Percentiles rank a stretch among this genome's conserved stretches.
phyloP scores from a whole-genome alignment of 1,139 yeast genomes.

The Taiozyma onychis region DNA sequence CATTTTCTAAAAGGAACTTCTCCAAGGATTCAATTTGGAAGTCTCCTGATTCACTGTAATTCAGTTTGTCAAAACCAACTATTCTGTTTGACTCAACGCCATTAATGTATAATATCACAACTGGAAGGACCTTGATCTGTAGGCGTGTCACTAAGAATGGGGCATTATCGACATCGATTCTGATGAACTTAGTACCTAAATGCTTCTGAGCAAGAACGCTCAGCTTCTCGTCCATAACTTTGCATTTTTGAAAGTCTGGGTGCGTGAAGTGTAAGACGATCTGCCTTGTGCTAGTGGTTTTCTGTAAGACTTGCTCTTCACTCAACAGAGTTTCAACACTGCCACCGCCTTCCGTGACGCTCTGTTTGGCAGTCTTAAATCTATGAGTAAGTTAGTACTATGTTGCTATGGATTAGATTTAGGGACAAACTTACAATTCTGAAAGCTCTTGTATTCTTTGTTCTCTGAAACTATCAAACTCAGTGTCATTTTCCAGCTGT shows the following conservation, averaged over 20 bases:
- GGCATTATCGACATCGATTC: conserved; percentile 58
- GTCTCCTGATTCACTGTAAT: conserved; percentile 32
- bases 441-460: conserved; percentile 59
- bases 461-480: conserved; percentile 70
- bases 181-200: conserved; percentile 46
- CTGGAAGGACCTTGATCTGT: conserved; percentile 62
- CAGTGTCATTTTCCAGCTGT: conserved; percentile 61
- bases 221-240: conserved; percentile 48
- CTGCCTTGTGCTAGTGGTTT: conserved; percentile 37
- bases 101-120: conserved; percentile 53
- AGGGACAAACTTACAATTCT: conserved; percentile 27
- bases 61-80: conserved; percentile 63
- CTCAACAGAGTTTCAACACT: conserved; percentile 33
- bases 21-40: conserved; percentile 44
- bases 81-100: conserved; percentile 56
- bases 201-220: conserved; percentile 50
- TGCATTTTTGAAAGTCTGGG: conserved; percentile 55
- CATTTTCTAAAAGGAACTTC: conserved; percentile 28
- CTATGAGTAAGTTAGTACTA: conserved; percentile 15
- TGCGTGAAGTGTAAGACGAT: conserved; percentile 63
- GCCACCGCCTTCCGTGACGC: conserved; percentile 38
- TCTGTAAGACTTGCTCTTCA: conserved; percentile 53
- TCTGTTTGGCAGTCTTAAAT: conserved; percentile 35
- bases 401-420: background rate
- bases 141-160: conserved; percentile 68